Evolutionary conservation across 495 filamentous ascomycete species (phyloP), one percentile per base, ranked within the genome.

Genomic region (Podospora tetraspora): DNA sequence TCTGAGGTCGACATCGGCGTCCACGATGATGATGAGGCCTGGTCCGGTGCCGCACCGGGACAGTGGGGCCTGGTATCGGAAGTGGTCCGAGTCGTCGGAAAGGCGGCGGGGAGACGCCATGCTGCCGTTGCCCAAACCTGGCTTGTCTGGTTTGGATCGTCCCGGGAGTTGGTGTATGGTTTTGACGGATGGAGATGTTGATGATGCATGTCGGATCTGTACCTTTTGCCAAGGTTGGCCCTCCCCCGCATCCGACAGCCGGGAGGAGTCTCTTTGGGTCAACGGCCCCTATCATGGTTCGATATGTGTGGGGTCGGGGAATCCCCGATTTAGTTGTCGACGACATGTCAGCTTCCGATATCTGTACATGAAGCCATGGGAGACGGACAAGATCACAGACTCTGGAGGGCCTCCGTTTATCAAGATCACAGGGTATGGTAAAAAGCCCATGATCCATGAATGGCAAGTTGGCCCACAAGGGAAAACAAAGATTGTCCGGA

Each of bases 21-120:
- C 52, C 12, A 73, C 60, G 62, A 86, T 63, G 34, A 88, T 67
- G 57, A 89, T 73, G 3, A 89, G 72, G 24, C 84, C 85, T 5
- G 87, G 87, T 0, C 87, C 87, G 30, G 68, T 68, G 5, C 84
- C 86, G 61, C 82, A 82, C 57, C 85, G 82, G 3, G 87, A 85
- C 52, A 88, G 82, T 56, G 86, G 87, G 62, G 83, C 77, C 60
- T 87, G 85, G 11, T 52, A 86, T 34, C 32, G 72, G 68, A 67
- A 76, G 63, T 11, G 57, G 16, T 25, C 2, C 61, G 63, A 22
- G 69, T 67, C 6, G 62, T 58, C 24, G 65, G n/a, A 16, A 7
- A 43, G 13, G 5, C 5, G 37, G 4, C 3, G 4, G 37, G 37
- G 43, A n/a, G 16, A 52, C 2, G 16, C 16, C 43, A 52, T 52